phyloP scores from a whole-genome alignment of 163 green algal genomes.

The Prototheca wickerhamii region DNA sequence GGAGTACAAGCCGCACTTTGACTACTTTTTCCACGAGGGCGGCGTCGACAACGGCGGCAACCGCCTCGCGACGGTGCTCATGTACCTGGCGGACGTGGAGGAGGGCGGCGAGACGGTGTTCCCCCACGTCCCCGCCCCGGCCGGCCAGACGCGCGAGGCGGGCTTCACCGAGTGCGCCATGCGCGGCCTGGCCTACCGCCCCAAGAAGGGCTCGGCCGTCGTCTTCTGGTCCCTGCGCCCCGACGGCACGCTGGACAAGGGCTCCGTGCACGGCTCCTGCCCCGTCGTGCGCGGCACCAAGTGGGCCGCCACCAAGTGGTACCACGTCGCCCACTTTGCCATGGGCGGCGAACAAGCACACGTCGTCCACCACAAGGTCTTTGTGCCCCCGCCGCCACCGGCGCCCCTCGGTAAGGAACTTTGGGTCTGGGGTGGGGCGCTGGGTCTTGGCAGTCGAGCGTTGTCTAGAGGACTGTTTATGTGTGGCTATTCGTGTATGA shows the following conservation, averaged over 20 bases:
- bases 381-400: slow-evolving; percentile 9
- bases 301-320: slow-evolving; percentile 58
- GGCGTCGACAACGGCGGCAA: slow-evolving; percentile 56
- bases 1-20: slow-evolving; percentile 69
- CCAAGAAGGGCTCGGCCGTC: slow-evolving; percentile 53
- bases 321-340: slow-evolving; percentile 9
- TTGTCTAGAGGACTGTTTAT: too few species aligned
- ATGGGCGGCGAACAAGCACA: neutral
- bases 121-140: slow-evolving; percentile 26
- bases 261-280: slow-evolving; percentile 61
- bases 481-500: too few species aligned
- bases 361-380: slow-evolving; percentile 1
- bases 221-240: slow-evolving; percentile 62
- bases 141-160: neutral
- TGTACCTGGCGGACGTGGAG: slow-evolving; percentile 70
- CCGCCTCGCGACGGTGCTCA: slow-evolving; percentile 74
- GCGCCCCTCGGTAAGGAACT: slow-evolving; percentile 3
- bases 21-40: slow-evolving; percentile 29
- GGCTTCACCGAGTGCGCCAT: slow-evolving; percentile 47
- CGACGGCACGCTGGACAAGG: slow-evolving; percentile 47
- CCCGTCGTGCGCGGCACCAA: slow-evolving; percentile 56
- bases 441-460: too few species aligned
- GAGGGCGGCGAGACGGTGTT: slow-evolving; percentile 62
- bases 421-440: neutral
- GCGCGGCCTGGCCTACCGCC: slow-evolving; percentile 45